Evolutionary conservation across 495 filamentous ascomycete species (phyloP), one percentile per base, ranked within the genome.

Genomic region (Paragyromitra xinjiangensis): DNA sequence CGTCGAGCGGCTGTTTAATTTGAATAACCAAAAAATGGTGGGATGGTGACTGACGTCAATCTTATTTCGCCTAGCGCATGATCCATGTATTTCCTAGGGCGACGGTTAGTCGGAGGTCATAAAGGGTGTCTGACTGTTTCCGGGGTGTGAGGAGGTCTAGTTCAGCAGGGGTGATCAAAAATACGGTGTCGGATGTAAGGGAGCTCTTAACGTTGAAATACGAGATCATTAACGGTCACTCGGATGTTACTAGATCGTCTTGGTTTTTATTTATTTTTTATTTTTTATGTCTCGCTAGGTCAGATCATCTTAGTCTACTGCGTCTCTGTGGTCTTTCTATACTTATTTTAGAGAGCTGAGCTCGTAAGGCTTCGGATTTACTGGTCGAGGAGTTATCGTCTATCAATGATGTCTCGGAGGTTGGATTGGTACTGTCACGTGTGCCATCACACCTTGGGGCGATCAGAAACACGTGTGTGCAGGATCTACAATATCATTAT

Each of bases 81-180:
- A 14, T 37, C 37, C 12, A 39, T 29, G 14, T 39, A 61, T 61
- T 37, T 37, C 37, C 29, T 14, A n/a, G 56, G 29, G 29, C 37
- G 56, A 53, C 19, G 50, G 8, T 19, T 53, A 53, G n/a, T 53
- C 50, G 7, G 50, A 19, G n/a, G 14, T 53, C n/a, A 22, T 7
- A 53, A 53, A 34, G 53, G 53, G 53, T 56, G 56, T 37, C 9
- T 61, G 56, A 61, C 56, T 29, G 16, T 16, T 19, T 39, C 26
- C 26, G 29, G 29, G 26, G n/a, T 19, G 11, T 22, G 48, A 51
- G 16, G 29, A 34, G 29, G 29, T 34, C 29, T 3, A 53, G n/a
- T n/a, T 53, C n/a, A 53, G 7, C 50, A 53, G 50, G 50, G 56
- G 56, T n/a, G 56, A 61, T 6, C 39, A 29, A 61, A 4, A 61